Percentiles rank a stretch among this genome's conserved stretches.
These are phyloP conservation scores for Fusarium brevicatenulatum DNA, from an alignment of 2,329 filamentous ascomycete genomes.

Conservation along the genomic window DNA sequence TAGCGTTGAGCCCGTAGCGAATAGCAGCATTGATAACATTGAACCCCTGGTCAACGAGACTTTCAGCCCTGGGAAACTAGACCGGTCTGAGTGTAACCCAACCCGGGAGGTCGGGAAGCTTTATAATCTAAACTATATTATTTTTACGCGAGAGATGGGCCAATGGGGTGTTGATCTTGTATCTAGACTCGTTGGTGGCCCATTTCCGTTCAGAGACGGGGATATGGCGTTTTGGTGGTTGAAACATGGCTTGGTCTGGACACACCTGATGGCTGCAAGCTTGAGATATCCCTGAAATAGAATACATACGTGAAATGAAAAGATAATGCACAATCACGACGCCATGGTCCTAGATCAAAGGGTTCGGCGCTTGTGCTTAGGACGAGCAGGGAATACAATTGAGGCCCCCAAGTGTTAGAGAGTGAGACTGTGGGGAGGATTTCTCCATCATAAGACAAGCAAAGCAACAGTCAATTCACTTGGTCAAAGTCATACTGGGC, in stretches of 20 bases:
- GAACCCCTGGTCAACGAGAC: constrained; percentile 16
- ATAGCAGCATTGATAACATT: background rate
- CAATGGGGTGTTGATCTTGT: background rate
- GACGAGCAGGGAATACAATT: background rate
- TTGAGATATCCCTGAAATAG: constrained; percentile 9
- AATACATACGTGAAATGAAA: background rate
- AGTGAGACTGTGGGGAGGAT: background rate
- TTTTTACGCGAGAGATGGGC: background rate
- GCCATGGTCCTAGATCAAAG: constrained; percentile 10
- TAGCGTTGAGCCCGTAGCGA: constrained; percentile 1
- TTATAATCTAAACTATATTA: constrained; percentile 10
- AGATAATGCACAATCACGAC: background rate
- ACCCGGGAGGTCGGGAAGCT: constrained; percentile 11
- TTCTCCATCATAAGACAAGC: constrained; percentile 8
- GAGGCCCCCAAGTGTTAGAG: background rate
- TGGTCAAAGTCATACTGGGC: background rate
- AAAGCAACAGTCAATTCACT: constrained; percentile 1
- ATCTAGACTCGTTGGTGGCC: background rate
- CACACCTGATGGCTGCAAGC: background rate
- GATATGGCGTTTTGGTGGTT: constrained; percentile 8
- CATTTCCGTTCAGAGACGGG: constrained; percentile 27
- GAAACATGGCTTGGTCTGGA: constrained; percentile 41
- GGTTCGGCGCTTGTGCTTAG: background rate
- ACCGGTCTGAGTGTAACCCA: constrained; percentile 24
- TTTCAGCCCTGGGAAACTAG: constrained; percentile 38